These are phyloP conservation scores for Pouteria glomerata DNA, from an alignment of 148 eudicot species.

Conservation along the genomic window DNA sequence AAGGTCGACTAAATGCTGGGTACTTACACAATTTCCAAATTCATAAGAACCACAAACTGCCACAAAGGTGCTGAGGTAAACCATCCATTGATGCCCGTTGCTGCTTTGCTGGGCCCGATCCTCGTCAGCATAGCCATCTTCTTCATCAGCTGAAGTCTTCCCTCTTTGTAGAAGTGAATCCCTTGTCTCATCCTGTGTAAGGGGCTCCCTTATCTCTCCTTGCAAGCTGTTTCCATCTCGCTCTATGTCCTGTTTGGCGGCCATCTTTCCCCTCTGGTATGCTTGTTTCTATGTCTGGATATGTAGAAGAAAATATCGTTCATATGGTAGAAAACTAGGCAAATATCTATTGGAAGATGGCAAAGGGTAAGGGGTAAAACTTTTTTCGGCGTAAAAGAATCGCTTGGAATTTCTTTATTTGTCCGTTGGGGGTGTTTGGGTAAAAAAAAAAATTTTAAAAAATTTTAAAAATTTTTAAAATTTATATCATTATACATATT, in stretches of 20 bases:
- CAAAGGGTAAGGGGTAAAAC: neutral
- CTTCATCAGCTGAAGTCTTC: conserved; percentile 7
- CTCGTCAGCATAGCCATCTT: conserved; percentile 9
- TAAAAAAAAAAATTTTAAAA: too few relatives aligned
- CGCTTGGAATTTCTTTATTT: too few relatives aligned
- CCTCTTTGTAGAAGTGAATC: conserved; percentile 12
- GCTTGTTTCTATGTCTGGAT: neutral
- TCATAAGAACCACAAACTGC: conserved; percentile 95
- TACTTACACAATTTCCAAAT: conserved; percentile 81
- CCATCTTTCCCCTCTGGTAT: conserved; percentile 24
- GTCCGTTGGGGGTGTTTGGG: too few relatives aligned
- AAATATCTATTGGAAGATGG: neutral
- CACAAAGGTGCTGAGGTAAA: conserved; percentile 71
- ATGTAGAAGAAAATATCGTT: neutral
- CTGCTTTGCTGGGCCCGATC: conserved; percentile 10
- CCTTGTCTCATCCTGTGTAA: too few relatives aligned
- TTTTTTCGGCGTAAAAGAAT: too few relatives aligned
- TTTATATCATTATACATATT: too few relatives aligned
- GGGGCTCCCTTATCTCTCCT: conserved; percentile 36
- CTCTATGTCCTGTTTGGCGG: conserved; percentile 31
- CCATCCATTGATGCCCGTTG: conserved; percentile 63
- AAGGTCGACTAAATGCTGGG: neutral
- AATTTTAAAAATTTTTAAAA: too few relatives aligned
- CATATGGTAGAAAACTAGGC: neutral
- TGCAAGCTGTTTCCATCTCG: conserved; percentile 18